Evolutionary conservation across 2,329 filamentous ascomycete species (phyloP), one percentile per base, ranked within the genome.

Genomic region (Aspergillus sp.): DNA sequence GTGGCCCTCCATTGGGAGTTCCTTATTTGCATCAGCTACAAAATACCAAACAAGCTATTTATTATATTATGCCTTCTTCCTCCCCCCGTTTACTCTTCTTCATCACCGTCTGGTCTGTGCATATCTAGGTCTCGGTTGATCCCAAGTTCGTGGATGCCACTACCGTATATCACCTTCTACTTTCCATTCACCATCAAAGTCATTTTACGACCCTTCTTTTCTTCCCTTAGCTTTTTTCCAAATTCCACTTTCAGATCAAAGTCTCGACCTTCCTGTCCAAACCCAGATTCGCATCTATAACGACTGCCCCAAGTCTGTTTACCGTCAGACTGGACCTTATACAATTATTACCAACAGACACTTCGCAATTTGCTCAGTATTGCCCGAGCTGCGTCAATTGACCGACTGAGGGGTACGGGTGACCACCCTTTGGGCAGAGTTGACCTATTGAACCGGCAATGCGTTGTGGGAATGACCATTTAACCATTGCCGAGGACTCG

Each of bases 1-100:
- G 52, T 41, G 57, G 61, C 57, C 58, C 59, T 64, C 54, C 55
- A 62, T 63, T 54, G 62, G 63, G 60, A 57, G 58, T 60, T 57
- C 51, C 50, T 52, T 50, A 19, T 50, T 34, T 49, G 51, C 39
- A 44, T 46, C 50, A 49, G 37, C 40, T 56, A 49, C 46, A 46
- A 51, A 51, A 39, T 45, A 30, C 27, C 40, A 46, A 33, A 51
- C 48, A 44, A n/a, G 24, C n/a, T 24, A 24, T 46, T 44, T 57
- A 57, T 61, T 62, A 58, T 54, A 61, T 40, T 52, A 50, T 54
- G 37, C 34, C 50, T 44, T 51, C 48, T 56, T 53, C 46, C 55
- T 60, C 45, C 33, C 41, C 27, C 54, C 34, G 44, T 48, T 41
- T 51, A 54, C 52, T 59, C 51, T 58, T 42, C 27, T 58, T 42